Base-by-base conservation (phyloP, 2,329 filamentous ascomycete species). In the Hypoxylon sp. region DNA sequence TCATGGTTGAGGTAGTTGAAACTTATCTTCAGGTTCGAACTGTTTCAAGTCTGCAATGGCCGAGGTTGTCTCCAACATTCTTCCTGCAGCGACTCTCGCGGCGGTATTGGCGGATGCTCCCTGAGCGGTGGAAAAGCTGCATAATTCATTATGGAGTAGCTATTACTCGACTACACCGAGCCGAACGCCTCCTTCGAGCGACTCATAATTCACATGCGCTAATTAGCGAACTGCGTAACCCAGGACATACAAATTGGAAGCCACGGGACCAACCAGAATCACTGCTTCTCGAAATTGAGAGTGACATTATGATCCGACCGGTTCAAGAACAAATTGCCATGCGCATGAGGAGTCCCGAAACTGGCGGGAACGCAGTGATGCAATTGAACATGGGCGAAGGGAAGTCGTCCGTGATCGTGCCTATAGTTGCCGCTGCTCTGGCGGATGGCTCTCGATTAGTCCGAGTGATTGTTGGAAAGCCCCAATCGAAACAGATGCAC, bases 381-480 rank as follows among this genome's bases (percentile, higher is more conserved):
- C 88, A 91, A 70, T 75, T 92, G 1, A 91, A 91, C 67, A 92
- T 92, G 89, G 90, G 90, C 0, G 85, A 91, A 71, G 90, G 90
- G 0, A 92, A 92, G 67, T 88, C 88, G 0, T 90, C 89, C 0
- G 86, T 91, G 1, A 92, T 94, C 51, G 82, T 90, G 0, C 90
- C 90, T 0, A 88, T 91, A 37, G 84, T 90, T 0, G 85, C 85
- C 0, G 77, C 84, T 0, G 76, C 80, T 0, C 74, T 91, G 0
- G 85, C 87, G 0, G 79, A 91, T 48, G 78, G 80, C 0, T 71
- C 75, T 0, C 80, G 75, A 3, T 77, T 92, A 0, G 84, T 86
- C 0, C 79, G 88, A 2, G 82, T 91, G 0, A 75, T 92, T 1
- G 87, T 91, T 0, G 82, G 84, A 0, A 90, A 89, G 64, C 82